Evolutionary conservation across 495 filamentous ascomycete genomes (phyloP).

Genomic region (Amniculicola lignicola): DNA sequence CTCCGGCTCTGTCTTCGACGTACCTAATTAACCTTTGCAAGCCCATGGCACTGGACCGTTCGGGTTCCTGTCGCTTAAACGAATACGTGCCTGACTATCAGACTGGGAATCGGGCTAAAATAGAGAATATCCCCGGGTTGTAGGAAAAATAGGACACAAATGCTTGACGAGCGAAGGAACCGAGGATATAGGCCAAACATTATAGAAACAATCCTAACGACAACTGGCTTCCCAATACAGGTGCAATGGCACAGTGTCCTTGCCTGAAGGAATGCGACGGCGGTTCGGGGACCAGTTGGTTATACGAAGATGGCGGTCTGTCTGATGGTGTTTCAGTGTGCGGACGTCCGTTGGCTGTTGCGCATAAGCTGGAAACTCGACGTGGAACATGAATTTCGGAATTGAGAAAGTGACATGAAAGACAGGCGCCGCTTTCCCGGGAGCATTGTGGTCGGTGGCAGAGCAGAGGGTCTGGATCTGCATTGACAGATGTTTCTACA

Average conservation of each 20-base stretch:
- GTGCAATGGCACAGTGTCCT: too few relatives aligned
- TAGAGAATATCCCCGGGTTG: not conserved
- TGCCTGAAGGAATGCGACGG: not conserved
- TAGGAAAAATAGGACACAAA: conserved; percentile 19
- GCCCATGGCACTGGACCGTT: conserved; percentile 8
- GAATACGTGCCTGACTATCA: conserved; percentile 14
- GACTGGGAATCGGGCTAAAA: too few relatives aligned
- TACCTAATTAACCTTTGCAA: too few relatives aligned
- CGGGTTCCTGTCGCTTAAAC: not conserved
- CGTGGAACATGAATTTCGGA: not conserved
- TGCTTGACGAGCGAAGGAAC: conserved; percentile 14
- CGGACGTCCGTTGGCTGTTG: not conserved
- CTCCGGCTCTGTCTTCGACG: too few relatives aligned
- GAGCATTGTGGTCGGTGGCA: too few relatives aligned
- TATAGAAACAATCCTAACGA: conserved; percentile 19
- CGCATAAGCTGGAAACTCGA: not conserved
- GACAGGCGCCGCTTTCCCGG: too few relatives aligned
- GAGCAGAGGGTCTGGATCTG: too few relatives aligned
- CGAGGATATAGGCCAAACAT: conserved; percentile 21
- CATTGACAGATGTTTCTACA: too few relatives aligned
- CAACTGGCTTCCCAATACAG: too few relatives aligned
- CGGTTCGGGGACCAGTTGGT: not conserved
- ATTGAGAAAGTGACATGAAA: not conserved
- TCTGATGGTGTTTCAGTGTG: conserved; percentile 5
- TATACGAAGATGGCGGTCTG: conserved; percentile 9